Percentiles rank a stretch among this genome's conserved stretches.
Conservation (phyloP, 2,329 filamentous ascomycete genomes). For the Aureobasidium sp. region DNA sequence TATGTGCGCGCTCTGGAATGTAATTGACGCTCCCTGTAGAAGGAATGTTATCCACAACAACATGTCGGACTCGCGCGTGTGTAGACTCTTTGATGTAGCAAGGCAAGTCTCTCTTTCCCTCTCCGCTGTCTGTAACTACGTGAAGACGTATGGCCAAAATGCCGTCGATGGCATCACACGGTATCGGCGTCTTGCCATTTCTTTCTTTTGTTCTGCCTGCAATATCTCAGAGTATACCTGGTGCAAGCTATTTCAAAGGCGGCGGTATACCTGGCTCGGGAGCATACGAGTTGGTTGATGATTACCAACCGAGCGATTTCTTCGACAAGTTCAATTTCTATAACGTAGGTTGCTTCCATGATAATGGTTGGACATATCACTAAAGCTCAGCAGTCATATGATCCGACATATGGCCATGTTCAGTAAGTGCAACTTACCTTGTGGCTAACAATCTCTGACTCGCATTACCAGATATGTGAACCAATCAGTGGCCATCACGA, state of each 20-base stretch:
- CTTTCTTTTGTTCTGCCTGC: slow-evolving; percentile 16
- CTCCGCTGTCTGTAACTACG: not conserved
- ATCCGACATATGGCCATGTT: slow-evolving; percentile 26
- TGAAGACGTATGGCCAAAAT: slow-evolving; percentile 6
- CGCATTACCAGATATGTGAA: slow-evolving; percentile 28
- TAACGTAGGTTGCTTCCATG: slow-evolving; percentile 28
- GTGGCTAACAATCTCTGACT: not conserved
- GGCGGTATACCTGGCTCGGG: slow-evolving; percentile 22
- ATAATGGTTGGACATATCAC: not conserved
- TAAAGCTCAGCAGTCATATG: slow-evolving; percentile 14
- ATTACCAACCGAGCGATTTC: slow-evolving; percentile 23
- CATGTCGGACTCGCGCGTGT: not conserved
- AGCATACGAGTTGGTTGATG: slow-evolving; percentile 23
- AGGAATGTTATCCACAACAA: slow-evolving; percentile 9
- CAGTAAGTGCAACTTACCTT: slow-evolving; percentile 14
- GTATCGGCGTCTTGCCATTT: slow-evolving; percentile 4
- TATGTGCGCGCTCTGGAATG: not conserved
- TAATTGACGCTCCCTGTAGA: not conserved
- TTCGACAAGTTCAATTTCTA: slow-evolving; percentile 29
- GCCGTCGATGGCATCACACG: not conserved
- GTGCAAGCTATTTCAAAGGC: slow-evolving; percentile 20
- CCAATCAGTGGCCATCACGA: slow-evolving; percentile 24
- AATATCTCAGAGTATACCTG: slow-evolving; percentile 20
- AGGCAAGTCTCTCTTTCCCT: not conserved
- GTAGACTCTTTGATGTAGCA: not conserved